Conservation (phyloP, 225 moss, liverwort and hornwort species). For the Climacium dendroides region DNA sequence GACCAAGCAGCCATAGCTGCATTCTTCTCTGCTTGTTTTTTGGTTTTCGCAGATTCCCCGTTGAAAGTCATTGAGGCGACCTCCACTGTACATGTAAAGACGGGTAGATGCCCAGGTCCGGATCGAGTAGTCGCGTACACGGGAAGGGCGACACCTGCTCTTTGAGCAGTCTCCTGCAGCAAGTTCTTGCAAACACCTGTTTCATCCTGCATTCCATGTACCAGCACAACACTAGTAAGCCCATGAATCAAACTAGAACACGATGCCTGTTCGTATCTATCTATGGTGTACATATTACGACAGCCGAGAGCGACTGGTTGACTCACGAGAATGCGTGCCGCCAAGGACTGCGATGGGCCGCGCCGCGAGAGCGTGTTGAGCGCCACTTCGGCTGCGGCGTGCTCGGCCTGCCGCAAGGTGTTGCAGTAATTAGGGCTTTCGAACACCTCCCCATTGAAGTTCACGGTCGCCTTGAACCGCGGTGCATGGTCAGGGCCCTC, state of each 20-base stretch:
- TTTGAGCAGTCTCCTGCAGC: conserved; percentile 95
- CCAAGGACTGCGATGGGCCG: conserved; percentile 92
- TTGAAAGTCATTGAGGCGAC: conserved; percentile 76
- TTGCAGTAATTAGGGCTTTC: conserved; percentile 99
- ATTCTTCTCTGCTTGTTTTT: conserved; percentile 98
- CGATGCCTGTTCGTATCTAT: not conserved
- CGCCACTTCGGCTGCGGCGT: conserved; percentile 98
- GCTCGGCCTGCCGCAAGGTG: conserved; percentile 97
- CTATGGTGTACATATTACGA: not conserved
- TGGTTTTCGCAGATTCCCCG: conserved; percentile 93
- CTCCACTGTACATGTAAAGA: conserved; percentile 94
- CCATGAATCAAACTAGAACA: not conserved
- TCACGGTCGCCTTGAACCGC: conserved; percentile 99
- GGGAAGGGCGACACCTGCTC: conserved; percentile 91
- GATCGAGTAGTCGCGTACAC: conserved; percentile 85
- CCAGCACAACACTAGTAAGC: not conserved
- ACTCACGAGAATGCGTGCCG: conserved; percentile 90
- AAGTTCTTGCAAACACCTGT: conserved; percentile 99
- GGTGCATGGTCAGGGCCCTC: conserved; percentile 99
- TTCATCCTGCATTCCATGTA: conserved; percentile 67
- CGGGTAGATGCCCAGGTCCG: conserved; percentile 97
- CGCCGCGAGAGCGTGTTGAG: conserved; percentile 88
- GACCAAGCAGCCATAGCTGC: conserved; percentile 99
- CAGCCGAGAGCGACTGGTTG: not conserved
- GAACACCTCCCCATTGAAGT: conserved; percentile 99